Conservation (phyloP, 371 early-diverging fungal species). For the Mortierella sp. region DNA sequence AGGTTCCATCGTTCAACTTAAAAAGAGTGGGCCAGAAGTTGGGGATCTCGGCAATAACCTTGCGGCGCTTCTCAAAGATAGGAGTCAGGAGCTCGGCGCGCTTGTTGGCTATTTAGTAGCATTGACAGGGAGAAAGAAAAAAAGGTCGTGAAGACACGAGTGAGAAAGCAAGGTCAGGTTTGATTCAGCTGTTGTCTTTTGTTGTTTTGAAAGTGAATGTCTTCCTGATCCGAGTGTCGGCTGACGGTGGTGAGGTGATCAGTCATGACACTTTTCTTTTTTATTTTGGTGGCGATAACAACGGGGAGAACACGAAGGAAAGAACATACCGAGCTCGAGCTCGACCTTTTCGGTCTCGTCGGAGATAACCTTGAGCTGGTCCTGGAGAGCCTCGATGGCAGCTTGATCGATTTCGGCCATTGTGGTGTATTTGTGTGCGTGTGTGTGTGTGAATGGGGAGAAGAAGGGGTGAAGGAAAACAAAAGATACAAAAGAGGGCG, state of each 20-base stretch:
- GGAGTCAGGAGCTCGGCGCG: slow-evolving; percentile 65
- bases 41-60: slow-evolving; percentile 67
- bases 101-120: slow-evolving; percentile 53
- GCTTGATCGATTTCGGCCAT: slow-evolving; percentile 62
- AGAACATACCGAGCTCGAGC: slow-evolving; percentile 56
- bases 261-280: background rate
- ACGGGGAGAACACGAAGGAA: background rate
- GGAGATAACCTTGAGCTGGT: slow-evolving; percentile 49
- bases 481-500: background rate
- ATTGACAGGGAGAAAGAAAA: background rate
- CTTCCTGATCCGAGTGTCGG: background rate
- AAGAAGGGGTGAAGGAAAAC: background rate
- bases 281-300: background rate
- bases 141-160: background rate
- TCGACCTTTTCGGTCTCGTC: slow-evolving; percentile 55
- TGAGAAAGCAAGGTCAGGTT: background rate
- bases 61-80: slow-evolving; percentile 70
- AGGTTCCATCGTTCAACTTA: slow-evolving; percentile 28
- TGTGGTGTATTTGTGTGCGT: slow-evolving; percentile 3
- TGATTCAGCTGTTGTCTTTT: background rate
- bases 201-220: background rate
- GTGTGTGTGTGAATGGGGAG: slow-evolving; percentile 1
- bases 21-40: slow-evolving; percentile 68
- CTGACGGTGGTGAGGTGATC: too few relatives aligned
- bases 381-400: slow-evolving; percentile 56